A percentile compares a stretch with the other conserved stretches of the same genome.
Evolutionary conservation across 2,329 filamentous ascomycete species (phyloP).

Genomic region (Colletotrichum sp.): DNA sequence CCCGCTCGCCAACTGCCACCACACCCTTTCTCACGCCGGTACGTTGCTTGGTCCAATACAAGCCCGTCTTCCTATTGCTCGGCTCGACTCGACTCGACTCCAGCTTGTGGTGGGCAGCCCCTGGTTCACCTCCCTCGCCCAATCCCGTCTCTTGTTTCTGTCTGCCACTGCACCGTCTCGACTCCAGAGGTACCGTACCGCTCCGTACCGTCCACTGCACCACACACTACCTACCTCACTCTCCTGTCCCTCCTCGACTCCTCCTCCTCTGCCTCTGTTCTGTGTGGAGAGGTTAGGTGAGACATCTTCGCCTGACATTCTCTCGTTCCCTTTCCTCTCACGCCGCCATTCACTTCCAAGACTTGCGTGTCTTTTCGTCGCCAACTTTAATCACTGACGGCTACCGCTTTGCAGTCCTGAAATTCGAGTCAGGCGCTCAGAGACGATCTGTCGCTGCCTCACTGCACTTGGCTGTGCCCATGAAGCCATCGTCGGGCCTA

Average conservation of each 20-base stretch:
- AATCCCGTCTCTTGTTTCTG: slow-evolving; percentile 20
- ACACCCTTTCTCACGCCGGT: not conserved
- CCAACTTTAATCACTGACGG: not conserved
- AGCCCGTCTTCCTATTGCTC: slow-evolving; percentile 5
- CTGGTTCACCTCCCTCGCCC: slow-evolving; percentile 7
- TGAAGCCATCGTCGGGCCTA: slow-evolving; percentile 17
- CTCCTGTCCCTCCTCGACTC: slow-evolving; percentile 5
- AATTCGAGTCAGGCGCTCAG: not conserved
- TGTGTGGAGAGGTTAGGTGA: slow-evolving; percentile 19
- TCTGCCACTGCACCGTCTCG: not conserved
- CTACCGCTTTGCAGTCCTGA: not conserved
- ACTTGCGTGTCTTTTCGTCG: not conserved
- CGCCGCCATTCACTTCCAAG: not conserved
- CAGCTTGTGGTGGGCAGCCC: slow-evolving; percentile 16
- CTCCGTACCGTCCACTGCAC: not conserved
- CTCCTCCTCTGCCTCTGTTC: not conserved
- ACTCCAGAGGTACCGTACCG: not conserved
- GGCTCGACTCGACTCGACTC: slow-evolving; percentile 1
- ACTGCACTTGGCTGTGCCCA: slow-evolving; percentile 5
- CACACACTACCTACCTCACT: not conserved
- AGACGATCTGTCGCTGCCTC: not conserved
- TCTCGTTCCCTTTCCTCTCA: not conserved
- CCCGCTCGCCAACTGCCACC: not conserved
- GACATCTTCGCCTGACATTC: slow-evolving; percentile 18
- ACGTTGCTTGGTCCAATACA: slow-evolving; percentile 7